Base-by-base conservation (phyloP, 495 filamentous ascomycete species). In the Friedmanniomyces simplex region DNA sequence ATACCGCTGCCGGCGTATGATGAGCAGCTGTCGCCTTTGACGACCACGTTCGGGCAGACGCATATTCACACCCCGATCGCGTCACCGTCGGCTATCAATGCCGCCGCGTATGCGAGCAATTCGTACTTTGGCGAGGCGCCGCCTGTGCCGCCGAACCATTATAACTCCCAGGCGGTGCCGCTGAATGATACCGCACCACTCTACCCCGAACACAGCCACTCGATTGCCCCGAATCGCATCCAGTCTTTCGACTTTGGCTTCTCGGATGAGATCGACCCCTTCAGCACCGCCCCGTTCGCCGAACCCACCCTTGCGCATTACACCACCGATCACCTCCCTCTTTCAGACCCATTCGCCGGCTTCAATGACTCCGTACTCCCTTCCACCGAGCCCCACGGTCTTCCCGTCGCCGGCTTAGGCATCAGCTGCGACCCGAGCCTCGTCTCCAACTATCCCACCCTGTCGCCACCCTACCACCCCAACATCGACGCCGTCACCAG, bases 21-120 rank as follows among this genome's bases (percentile, higher is more conserved):
- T 48, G 60, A 69, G 56, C 58, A 67, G 37, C 30, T 63, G 47
- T 63, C 64, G 55, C 61, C 64, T 11, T 54, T 64, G 47, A 62
- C 64, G 20, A 62, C 1, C 2, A 58, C 45, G 4, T 67, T 67
- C 34, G 57, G 61, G 47, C 54, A 60, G 14, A 52, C 63, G 52
- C 50, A 54, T 21, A 59, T 66, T 7, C 57, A 63, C 46, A 66
- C 63, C 11, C 61, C 61, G 12, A 34, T 54, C 34, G 43, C 50
- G 46, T 63, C 61, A 25, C 61, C 57, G 47, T 20, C 32, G 43
- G 34, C 51, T 11, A 25, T 49, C 11, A 62, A 58, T 55, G 26
- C 16, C 13, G 43, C 28, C 13, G 54, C 59, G 53, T 32, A 63
- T 41, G 34, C 53, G 11, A 43, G 24, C 20, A 61, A 58, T 28